Base-by-base conservation (phyloP, 441 rosid species). In the Corymbia citriodora region DNA sequence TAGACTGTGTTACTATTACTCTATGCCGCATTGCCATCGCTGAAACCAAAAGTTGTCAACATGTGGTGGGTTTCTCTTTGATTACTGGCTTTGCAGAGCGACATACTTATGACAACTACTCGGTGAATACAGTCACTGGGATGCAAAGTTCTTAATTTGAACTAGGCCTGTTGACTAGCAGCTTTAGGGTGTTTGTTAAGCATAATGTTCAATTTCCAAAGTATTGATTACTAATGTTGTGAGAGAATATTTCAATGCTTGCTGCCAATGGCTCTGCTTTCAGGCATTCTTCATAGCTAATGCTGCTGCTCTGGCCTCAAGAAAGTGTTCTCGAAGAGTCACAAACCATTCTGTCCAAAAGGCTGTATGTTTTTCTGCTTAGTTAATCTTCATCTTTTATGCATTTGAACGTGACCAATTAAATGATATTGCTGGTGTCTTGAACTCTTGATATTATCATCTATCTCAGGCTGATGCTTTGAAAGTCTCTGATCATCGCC, bases 281-380 rank as follows among this genome's bases (percentile, higher is more conserved):
- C 89, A 88, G 89, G 89, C 3, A 50, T 70, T 49, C 85, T 88
- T 89, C 88, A 16, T 55, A 19, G 90, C 90, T 61, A 89, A 89
- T 81, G 90, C 88, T 57, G 88, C 68, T 72, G 90, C 88, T 55
- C 90, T 40, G 45, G 90, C 88, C 48, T 89, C 90, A 55, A 81
- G 90, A 63, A 89, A 89, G 72, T 79, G 55, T 79, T 89, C 88
- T 13, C 90, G 79, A 33, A 89, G 90, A 68, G 79, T 89, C 36
- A 81, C 72, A 23, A 81, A 89, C 29, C n/a, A 89, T 48, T 82
- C 88, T 59, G 88, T 89, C 29, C 90, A 89, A 18, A 89, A 59
- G 90, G 59, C 90, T 59, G 90, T 89, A 82, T 79, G 90, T 89
- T 89, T 31, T 12, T 15, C 27, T 7, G 3, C n/a, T 13, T 1